A percentile compares a stretch with the other conserved stretches of the same genome.
These are phyloP conservation scores for Ilex paraguariensis DNA, from an alignment of 305 asterid species.

Conservation along the genomic window DNA sequence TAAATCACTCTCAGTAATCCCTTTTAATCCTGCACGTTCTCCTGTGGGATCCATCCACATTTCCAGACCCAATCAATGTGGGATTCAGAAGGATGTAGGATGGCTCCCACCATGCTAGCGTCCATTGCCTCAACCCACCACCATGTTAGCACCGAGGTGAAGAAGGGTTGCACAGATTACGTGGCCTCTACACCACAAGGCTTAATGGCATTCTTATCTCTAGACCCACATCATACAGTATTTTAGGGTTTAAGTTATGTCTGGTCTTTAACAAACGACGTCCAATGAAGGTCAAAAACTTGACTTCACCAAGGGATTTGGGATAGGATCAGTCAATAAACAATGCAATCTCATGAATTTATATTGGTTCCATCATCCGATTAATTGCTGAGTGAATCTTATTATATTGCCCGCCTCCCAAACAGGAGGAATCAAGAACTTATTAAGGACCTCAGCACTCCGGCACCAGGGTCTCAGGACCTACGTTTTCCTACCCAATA, in stretches of 20 bases:
- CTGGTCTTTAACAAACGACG: no score
- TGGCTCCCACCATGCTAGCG: neutral
- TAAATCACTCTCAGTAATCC: no score
- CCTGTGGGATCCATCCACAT: no score
- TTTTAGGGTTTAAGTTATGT: no score
- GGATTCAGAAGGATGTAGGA: neutral
- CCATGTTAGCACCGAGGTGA: neutral
- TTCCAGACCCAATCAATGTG: no score
- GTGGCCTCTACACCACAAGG: no score
- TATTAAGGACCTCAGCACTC: conserved; percentile 64
- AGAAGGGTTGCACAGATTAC: no score
- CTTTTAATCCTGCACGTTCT: neutral
- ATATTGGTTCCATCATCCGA: neutral
- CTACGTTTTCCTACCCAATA: conserved; percentile 61
- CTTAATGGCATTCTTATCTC: no score
- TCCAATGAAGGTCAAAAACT: no score
- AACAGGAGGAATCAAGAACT: conserved; percentile 82
- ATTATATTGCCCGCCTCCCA: neutral
- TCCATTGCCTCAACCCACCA: neutral
- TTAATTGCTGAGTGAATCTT: neutral
- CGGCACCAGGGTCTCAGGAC: conserved; percentile 65
- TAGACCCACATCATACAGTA: no score
- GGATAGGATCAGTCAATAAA: neutral
- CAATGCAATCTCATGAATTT: conserved; percentile 2
- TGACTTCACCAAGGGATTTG: no score